phyloP scores from a whole-genome alignment of 2,329 filamentous ascomycete genomes.

The Cordyceps farinosa region DNA sequence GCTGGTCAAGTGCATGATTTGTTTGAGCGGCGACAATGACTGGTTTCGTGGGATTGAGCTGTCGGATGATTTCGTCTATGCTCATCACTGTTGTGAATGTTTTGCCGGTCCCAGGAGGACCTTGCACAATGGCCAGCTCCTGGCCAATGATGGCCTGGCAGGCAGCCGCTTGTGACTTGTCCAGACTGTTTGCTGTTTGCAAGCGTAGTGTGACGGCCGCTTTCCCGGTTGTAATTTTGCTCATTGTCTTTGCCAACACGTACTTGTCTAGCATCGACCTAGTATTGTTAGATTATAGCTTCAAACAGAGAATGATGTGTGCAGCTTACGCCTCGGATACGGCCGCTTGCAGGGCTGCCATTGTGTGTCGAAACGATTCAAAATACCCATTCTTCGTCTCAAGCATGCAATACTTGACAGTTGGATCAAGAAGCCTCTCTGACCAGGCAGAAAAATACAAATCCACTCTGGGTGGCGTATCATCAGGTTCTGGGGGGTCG shows the following conservation, averaged over 20 bases:
- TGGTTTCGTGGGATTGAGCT: slow-evolving; percentile 56
- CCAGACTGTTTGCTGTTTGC: slow-evolving; percentile 44
- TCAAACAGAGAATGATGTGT: not conserved
- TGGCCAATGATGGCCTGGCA: slow-evolving; percentile 67
- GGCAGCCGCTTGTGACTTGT: slow-evolving; percentile 67
- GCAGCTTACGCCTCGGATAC: slow-evolving; percentile 47
- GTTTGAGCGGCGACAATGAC: slow-evolving; percentile 83
- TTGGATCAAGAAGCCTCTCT: slow-evolving; percentile 64
- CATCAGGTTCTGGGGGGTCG: slow-evolving; percentile 12
- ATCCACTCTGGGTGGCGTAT: slow-evolving; percentile 65
- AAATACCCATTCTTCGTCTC: slow-evolving; percentile 72
- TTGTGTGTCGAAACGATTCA: slow-evolving; percentile 69
- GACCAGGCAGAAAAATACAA: slow-evolving; percentile 63
- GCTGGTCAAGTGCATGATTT: slow-evolving; percentile 85
- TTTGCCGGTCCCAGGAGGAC: slow-evolving; percentile 72
- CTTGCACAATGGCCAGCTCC: slow-evolving; percentile 73
- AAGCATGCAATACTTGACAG: slow-evolving; percentile 70
- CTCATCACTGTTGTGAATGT: slow-evolving; percentile 76
- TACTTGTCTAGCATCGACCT: not conserved
- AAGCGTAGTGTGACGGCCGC: not conserved
- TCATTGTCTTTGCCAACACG: not conserved
- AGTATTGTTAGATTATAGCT: not conserved
- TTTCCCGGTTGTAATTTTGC: slow-evolving; percentile 24
- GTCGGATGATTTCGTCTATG: slow-evolving; percentile 38
- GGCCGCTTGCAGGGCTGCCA: slow-evolving; percentile 62